Evolutionary conservation across 2,329 filamentous ascomycete species (phyloP).

Genomic region (Colletotrichum sidae): DNA sequence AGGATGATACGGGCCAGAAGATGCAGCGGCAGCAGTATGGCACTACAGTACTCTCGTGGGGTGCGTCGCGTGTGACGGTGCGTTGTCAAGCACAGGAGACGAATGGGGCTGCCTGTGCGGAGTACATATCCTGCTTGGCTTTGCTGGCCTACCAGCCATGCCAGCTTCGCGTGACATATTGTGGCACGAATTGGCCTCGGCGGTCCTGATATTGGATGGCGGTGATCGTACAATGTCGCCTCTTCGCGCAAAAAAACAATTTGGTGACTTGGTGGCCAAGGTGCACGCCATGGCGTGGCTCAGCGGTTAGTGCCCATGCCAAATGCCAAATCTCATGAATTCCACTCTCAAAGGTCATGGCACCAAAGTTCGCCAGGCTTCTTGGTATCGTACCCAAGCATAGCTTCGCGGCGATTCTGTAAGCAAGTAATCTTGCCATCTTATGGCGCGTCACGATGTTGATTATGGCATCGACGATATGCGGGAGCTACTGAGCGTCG

Average conservation of each 20-base stretch:
- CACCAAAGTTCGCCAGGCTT: slow-evolving; percentile 21
- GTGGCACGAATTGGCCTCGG: not conserved
- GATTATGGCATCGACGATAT: slow-evolving; percentile 1
- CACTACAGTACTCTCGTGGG: not conserved
- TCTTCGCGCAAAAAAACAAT: not conserved
- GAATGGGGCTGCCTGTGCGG: slow-evolving; percentile 22
- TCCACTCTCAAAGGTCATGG: slow-evolving; percentile 29
- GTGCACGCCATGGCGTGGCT: slow-evolving; percentile 1
- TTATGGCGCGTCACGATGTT: slow-evolving; percentile 13
- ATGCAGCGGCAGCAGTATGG: slow-evolving; percentile 4
- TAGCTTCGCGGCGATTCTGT: slow-evolving; percentile 9
- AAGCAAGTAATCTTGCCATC: slow-evolving; percentile 5
- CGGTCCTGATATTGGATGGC: slow-evolving; percentile 5
- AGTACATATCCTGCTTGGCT: slow-evolving; percentile 14
- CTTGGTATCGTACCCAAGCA: slow-evolving; percentile 26
- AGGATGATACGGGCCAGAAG: slow-evolving; percentile 31
- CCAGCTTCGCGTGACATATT: slow-evolving; percentile 1
- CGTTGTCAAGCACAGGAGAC: slow-evolving; percentile 33
- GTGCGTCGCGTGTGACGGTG: slow-evolving; percentile 22
- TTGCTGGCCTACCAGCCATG: slow-evolving; percentile 5
- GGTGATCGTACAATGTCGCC: not conserved
- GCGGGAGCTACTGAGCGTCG: slow-evolving; percentile 14
- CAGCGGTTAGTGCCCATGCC: slow-evolving; percentile 13
- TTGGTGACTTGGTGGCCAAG: slow-evolving; percentile 3
- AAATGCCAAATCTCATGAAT: slow-evolving; percentile 4